These are phyloP conservation scores for Poa pratensis DNA, from an alignment of 176 grass and related monocot genomes.

Conservation along the genomic window DNA sequence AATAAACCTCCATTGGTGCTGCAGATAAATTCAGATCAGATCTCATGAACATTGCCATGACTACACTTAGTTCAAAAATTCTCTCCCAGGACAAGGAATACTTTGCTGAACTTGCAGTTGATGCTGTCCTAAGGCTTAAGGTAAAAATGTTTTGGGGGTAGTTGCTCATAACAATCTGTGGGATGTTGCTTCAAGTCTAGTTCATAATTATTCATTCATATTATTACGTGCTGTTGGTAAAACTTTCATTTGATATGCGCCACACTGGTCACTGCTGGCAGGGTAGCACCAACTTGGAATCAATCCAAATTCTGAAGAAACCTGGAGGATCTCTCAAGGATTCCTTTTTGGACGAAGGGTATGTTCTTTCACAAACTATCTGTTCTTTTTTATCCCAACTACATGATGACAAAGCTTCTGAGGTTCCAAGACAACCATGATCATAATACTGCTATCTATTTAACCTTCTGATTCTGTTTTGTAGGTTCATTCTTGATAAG, in stretches of 20 bases:
- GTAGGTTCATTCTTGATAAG: conserved; percentile 98
- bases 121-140: conserved; percentile 97
- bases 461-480: conserved; percentile 10
- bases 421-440: neutral
- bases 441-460: neutral
- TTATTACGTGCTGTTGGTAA: neutral
- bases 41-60: conserved; percentile 98
- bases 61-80: conserved; percentile 98
- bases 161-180: neutral
- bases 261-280: conserved; percentile 35
- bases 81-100: conserved; percentile 96
- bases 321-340: conserved; percentile 96
- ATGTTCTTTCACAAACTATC: conserved; percentile 36
- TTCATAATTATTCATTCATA: conserved; percentile 1
- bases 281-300: conserved; percentile 95
- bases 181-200: neutral
- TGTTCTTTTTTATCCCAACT: neutral
- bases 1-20: conserved; percentile 25
- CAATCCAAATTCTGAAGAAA: conserved; percentile 99
- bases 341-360: conserved; percentile 99
- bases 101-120: conserved; percentile 90
- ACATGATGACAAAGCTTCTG: neutral
- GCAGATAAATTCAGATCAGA: conserved; percentile 88
- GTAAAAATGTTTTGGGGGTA: conserved; percentile 38
- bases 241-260: neutral